Base-by-base conservation (phyloP, 2,329 filamentous ascomycete genomes). In the Alternaria ventricosa region DNA sequence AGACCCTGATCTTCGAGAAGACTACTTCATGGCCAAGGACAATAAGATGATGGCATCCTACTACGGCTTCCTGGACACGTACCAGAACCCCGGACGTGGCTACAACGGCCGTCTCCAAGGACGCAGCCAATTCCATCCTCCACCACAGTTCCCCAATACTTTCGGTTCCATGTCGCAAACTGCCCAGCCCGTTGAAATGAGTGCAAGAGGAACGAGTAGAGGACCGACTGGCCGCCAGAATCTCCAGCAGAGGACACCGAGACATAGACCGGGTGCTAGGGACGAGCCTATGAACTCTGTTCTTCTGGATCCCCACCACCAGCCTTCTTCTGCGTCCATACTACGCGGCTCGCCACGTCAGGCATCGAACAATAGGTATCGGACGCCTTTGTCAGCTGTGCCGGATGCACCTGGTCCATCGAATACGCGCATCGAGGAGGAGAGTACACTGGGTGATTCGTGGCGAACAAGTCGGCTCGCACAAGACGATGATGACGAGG, bases 11-110 rank as follows among this genome's bases (percentile, higher is more conserved):
- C 87, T 94, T 10, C 89, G 96, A 11, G 92, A 96, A 63, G 94
- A 97, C 71, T 98, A 98, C 78, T 98, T 96, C 76, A 90, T 93
- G 22, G 93, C 94, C 10, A 97, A 97, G 76, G 94, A 99, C 74
- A 93, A 94, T 66, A 99, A 99, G 82, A 97, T 99, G 93, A 90
- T 96, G n/a, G 92, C 94, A 15, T 98, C 95, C 0, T 96, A 97
- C 77, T 94, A 96, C 74, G 94, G 94, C 3, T 99, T 99, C 78
- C 84, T 97, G 63, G 94, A 97, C 75, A 94, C 97, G 71, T 99
- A 99, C 70, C 82, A 63, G 60, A 78, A 62, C 36, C 68, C 78
- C 12, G 69, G 79, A 51, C 85, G 85, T 60, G 70, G 68, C 56
- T 60, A 55, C 33, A 63, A 60, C n/a, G 50, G 60, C 10, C 60